phyloP scores from a whole-genome alignment of 306 rosid genomes.

The Cercis canadensis region DNA sequence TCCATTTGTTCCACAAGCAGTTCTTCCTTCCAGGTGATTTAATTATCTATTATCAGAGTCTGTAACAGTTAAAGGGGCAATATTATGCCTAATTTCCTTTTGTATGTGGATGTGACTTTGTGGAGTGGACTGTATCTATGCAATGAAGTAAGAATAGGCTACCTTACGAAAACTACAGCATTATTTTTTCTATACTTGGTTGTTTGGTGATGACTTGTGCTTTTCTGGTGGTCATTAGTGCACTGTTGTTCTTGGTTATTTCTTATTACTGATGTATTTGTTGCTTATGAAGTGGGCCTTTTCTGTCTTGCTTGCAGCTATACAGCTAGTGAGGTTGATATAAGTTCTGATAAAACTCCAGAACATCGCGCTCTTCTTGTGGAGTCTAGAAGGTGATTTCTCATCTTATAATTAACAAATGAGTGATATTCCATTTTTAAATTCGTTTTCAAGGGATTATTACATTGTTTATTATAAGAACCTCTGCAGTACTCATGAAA shows the following conservation, averaged over 20 bases:
- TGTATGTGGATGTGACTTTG: neutral
- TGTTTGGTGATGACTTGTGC: neutral
- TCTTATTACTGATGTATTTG: conserved; percentile 13
- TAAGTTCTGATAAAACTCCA: conserved; percentile 55
- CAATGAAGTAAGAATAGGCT: conserved; percentile 6
- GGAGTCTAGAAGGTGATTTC: conserved; percentile 81
- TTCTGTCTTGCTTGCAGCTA: conserved; percentile 56
- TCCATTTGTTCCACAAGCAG: conserved; percentile 81
- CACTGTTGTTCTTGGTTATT: conserved; percentile 7
- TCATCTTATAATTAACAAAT: conserved; percentile 9
- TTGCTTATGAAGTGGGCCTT: conserved; percentile 31
- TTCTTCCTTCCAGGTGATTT: conserved; percentile 73
- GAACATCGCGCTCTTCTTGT: conserved; percentile 87
- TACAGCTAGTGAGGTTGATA: conserved; percentile 66
- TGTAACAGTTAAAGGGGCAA: conserved; percentile 42
- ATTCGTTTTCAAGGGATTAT: conserved; percentile 11
- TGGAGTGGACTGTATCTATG: conserved; percentile 13
- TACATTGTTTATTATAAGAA: conserved; percentile 23
- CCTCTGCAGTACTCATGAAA: neutral
- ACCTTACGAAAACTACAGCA: conserved; percentile 5
- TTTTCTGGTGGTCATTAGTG: neutral
- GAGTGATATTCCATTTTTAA: conserved; percentile 12
- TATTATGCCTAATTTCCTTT: neutral
- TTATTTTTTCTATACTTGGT: conserved; percentile 15
- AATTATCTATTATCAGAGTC: conserved; percentile 27